Evolutionary conservation across 1,284 basidiomycete species (phyloP).

Genomic region (Cryptococcus hybrid): DNA sequence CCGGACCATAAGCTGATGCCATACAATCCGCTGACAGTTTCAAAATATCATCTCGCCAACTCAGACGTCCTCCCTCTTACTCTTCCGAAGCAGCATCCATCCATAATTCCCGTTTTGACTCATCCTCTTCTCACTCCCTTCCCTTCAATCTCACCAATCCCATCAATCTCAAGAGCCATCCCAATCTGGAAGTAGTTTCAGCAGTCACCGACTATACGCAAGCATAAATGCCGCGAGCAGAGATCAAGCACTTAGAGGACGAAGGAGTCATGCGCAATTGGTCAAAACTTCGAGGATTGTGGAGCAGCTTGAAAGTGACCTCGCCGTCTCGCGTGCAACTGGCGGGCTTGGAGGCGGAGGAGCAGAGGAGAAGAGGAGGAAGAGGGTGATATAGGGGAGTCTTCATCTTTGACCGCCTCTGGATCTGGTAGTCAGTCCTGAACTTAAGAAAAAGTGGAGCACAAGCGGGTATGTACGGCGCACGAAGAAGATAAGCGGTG

Average conservation of each 20-base stretch:
- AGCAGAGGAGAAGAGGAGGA: no score
- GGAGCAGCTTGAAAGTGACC: neutral
- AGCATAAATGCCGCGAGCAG: neutral
- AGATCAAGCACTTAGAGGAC: constrained; percentile 7
- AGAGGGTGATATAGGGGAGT: no score
- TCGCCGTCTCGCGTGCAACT: neutral
- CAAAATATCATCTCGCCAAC: constrained; percentile 2
- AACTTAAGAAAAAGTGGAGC: no score
- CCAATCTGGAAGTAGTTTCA: neutral
- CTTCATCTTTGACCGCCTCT: no score
- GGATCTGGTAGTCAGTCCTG: no score
- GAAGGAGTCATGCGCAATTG: constrained; percentile 8
- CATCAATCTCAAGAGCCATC: neutral
- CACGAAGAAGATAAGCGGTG: no score
- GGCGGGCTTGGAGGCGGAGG: no score
- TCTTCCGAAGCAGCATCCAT: constrained; percentile 8
- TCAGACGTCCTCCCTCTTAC: neutral
- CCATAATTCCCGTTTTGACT: neutral
- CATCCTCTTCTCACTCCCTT: neutral
- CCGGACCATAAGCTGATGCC: neutral
- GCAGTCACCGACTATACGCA: neutral
- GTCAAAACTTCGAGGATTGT: constrained; percentile 6
- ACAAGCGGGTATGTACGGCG: no score
- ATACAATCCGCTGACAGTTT: neutral
- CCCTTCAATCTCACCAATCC: no score